phyloP scores from a whole-genome alignment of 164 flowering plant genomes.

The Pachysandra terminalis region DNA sequence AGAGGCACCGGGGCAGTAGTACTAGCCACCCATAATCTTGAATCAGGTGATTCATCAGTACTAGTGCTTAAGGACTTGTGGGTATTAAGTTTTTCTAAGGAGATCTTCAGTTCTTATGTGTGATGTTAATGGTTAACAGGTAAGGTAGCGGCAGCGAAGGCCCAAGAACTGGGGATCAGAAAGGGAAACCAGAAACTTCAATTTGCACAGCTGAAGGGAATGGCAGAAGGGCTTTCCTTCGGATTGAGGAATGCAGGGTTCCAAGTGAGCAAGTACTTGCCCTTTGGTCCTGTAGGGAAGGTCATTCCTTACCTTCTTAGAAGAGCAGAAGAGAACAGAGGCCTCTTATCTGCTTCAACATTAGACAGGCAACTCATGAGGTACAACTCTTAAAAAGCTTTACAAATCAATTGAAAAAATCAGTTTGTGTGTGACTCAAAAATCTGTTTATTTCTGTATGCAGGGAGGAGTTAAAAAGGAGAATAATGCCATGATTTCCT shows the following conservation, averaged over 20 bases:
- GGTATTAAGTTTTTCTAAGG: neutral
- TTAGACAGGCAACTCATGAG: slow-evolving; percentile 70
- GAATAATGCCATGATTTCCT: slow-evolving; percentile 33
- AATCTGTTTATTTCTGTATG: neutral
- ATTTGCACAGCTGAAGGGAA: slow-evolving; percentile 93
- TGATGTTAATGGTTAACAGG: slow-evolving; percentile 31
- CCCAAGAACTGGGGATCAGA: slow-evolving; percentile 55
- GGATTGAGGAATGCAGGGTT: slow-evolving; percentile 81
- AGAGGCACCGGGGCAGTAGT: slow-evolving; percentile 50
- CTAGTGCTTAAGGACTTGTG: neutral
- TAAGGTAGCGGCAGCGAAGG: slow-evolving; percentile 55
- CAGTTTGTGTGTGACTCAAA: neutral
- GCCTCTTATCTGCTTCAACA: slow-evolving; percentile 58
- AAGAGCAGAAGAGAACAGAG: slow-evolving; percentile 93
- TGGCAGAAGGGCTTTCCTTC: slow-evolving; percentile 80
- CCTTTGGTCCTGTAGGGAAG: slow-evolving; percentile 79
- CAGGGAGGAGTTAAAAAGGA: slow-evolving; percentile 59
- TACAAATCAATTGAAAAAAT: neutral
- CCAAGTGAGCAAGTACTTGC: slow-evolving; percentile 84
- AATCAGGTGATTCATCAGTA: slow-evolving; percentile 54
- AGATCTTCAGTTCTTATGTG: neutral
- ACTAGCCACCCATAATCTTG: slow-evolving; percentile 84
- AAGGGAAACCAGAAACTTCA: slow-evolving; percentile 54
- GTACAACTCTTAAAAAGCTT: slow-evolving; percentile 22
- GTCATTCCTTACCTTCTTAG: slow-evolving; percentile 84